Conservation (phyloP, 108 stramenopile genomes). For the Schizochytrium sp. region DNA sequence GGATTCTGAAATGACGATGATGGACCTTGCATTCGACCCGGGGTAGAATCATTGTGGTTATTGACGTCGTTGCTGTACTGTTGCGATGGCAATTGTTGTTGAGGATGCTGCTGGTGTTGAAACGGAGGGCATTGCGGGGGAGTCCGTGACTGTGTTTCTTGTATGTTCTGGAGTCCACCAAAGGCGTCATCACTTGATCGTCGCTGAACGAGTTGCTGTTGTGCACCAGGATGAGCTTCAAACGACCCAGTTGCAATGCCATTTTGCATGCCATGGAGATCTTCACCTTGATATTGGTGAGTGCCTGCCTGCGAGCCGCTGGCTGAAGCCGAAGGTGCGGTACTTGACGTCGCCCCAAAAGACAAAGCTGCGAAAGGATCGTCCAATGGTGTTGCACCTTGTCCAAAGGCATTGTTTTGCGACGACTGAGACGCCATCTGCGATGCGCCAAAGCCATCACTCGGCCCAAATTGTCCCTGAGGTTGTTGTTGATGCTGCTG, state of each 20-base stretch:
- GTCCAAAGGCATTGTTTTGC: neutral
- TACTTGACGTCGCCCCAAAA: neutral
- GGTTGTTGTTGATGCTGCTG: neutral
- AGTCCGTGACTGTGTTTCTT: neutral
- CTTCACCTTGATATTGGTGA: neutral
- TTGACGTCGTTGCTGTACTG: neutral
- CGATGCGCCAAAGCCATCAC: neutral
- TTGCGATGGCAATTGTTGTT: neutral
- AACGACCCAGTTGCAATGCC: no score
- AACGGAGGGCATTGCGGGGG: neutral
- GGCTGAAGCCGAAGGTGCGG: neutral
- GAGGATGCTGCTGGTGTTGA: neutral
- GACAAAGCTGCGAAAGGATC: neutral
- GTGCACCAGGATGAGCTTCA: neutral
- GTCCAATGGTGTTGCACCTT: neutral
- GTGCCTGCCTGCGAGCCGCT: neutral
- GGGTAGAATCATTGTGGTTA: neutral
- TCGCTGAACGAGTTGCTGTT: neutral
- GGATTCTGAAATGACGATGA: neutral
- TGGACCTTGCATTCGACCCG: neutral
- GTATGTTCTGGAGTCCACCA: neutral
- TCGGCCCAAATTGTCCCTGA: neutral
- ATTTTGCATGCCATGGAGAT: neutral
- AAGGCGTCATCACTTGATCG: neutral
- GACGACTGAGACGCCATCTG: neutral